These are phyloP conservation scores for Immersiella caudata DNA, from an alignment of 495 filamentous ascomycete species.

Conservation along the genomic window DNA sequence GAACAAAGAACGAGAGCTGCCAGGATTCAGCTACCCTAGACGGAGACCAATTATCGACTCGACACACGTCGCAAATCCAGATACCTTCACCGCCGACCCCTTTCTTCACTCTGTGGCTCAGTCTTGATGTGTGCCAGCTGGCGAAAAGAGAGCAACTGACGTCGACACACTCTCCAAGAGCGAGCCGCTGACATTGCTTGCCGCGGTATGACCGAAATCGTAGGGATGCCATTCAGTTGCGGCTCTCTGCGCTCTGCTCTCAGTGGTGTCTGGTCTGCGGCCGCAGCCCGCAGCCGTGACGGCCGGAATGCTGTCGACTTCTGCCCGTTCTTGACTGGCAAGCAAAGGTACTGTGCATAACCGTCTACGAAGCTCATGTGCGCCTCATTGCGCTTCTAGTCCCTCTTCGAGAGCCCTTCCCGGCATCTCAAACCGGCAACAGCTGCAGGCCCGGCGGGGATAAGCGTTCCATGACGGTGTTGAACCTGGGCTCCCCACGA, in stretches of 20 bases:
- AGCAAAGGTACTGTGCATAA: constrained; percentile 43
- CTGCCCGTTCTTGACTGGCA: not conserved
- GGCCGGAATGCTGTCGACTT: constrained; percentile 2
- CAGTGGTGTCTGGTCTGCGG: not conserved
- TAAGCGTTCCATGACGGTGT: constrained; percentile 12
- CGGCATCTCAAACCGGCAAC: constrained; percentile 30
- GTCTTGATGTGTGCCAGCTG: not conserved
- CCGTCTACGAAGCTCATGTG: constrained; percentile 28
- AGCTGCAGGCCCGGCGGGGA: not conserved
- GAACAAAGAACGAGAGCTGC: constrained; percentile 47
- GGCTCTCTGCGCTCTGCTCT: not conserved
- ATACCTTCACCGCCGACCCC: constrained; percentile 23
- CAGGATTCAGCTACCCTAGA: constrained; percentile 41
- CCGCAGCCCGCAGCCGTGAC: not conserved
- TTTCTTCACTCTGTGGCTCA: not conserved
- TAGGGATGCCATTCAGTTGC: not conserved
- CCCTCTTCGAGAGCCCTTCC: constrained; percentile 40
- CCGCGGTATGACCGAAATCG: constrained; percentile 5
- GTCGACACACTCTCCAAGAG: not conserved
- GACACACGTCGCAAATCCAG: constrained; percentile 47
- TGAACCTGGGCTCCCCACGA: constrained; percentile 40
- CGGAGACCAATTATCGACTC: constrained; percentile 48
- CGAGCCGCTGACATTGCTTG: constrained; percentile 2
- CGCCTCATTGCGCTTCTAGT: constrained; percentile 29
- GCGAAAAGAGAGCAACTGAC: not conserved